Evolutionary conservation across 345 rosid species (phyloP), one percentile per base, ranked within the genome.

Genomic region (Acer campestre): DNA sequence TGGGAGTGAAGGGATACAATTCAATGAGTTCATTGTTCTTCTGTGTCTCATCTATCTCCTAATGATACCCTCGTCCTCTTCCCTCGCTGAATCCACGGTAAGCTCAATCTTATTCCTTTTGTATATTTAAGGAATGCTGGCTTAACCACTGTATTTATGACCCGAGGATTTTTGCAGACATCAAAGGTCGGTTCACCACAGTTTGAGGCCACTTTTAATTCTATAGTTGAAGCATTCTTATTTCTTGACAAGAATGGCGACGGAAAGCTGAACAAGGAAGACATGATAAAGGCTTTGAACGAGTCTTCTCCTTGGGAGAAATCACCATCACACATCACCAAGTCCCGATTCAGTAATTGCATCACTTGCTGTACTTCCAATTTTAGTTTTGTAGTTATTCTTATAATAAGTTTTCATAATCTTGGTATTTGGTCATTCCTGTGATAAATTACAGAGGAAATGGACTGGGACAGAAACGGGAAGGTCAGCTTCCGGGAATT

Each of bases 381-480:
- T 40, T 58, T 61, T 29, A 7, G 14, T 48, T 49, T 61, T 59
- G 22, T 53, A 6, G 40, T 61, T 16, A 9, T 66, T 51, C 31
- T 40, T 29, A 1, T 59, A 18, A 22, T 17, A 38, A 49, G 10
- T 64, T 70, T 10, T 42, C 40, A 10, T 67, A 27, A 27, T 61
- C 31, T 49, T 67, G 71, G 62, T 65, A 79, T 23, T 68, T 78
- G 59, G 46, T 80, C 63, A 73, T 66, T 82, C 61, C 73, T 44
- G 12, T 67, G 31, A 77, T 38, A 35, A 61, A 65, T 81, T 88
- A 90, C 93, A 93, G 98, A 86, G 74, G 98, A 95, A 91, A 88
- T 95, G 94, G 97, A 95, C 79, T 91, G 95, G 94, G 88, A 92
- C 81, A 87, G 84, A 77, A 90, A 87, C 79, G 96, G 97, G 75